These are phyloP conservation scores for Exutisphaerella laricina DNA, from an alignment of 2,329 filamentous ascomycete species.

Conservation along the genomic window DNA sequence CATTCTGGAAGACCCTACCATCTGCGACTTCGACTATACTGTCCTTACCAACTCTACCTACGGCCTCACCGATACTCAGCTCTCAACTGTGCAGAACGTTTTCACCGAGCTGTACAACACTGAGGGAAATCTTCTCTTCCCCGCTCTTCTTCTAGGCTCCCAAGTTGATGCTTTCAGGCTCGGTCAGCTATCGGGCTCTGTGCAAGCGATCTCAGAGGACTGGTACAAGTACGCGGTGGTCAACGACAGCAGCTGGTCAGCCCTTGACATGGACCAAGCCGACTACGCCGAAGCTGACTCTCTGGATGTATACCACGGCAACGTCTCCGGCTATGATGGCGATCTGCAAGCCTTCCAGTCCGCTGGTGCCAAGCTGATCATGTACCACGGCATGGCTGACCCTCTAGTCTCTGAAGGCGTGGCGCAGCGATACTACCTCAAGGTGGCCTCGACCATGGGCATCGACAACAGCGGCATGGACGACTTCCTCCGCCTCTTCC, in stretches of 20 bases:
- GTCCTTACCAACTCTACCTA: slow-evolving; percentile 35
- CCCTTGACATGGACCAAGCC: slow-evolving; percentile 33
- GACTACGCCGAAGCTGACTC: slow-evolving; percentile 39
- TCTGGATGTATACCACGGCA: slow-evolving; percentile 38
- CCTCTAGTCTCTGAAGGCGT: slow-evolving; percentile 42
- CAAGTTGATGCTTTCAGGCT: slow-evolving; percentile 37
- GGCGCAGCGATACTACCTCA: slow-evolving; percentile 46
- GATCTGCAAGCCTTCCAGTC: slow-evolving; percentile 36
- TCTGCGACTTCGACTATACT: slow-evolving; percentile 39
- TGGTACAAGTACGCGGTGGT: slow-evolving; percentile 49
- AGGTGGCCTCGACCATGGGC: slow-evolving; percentile 38
- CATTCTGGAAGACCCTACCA: slow-evolving; percentile 43
- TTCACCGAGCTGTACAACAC: slow-evolving; percentile 40
- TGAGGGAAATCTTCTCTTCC: slow-evolving; percentile 45
- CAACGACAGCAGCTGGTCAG: slow-evolving; percentile 42
- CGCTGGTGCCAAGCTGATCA: slow-evolving; percentile 43
- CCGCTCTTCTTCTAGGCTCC: slow-evolving; percentile 47
- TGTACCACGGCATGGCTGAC: slow-evolving; percentile 40
- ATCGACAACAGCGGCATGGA: slow-evolving; percentile 36
- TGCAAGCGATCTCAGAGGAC: slow-evolving; percentile 42
- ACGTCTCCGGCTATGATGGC: slow-evolving; percentile 38
- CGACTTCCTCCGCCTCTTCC: slow-evolving; percentile 46
- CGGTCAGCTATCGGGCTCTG: slow-evolving; percentile 37
- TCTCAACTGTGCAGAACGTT: slow-evolving; percentile 40
- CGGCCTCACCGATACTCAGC: slow-evolving; percentile 42